phyloP scores from a whole-genome alignment of 2,329 filamentous ascomycete species.

The Pseudogymnoascus sp. region DNA sequence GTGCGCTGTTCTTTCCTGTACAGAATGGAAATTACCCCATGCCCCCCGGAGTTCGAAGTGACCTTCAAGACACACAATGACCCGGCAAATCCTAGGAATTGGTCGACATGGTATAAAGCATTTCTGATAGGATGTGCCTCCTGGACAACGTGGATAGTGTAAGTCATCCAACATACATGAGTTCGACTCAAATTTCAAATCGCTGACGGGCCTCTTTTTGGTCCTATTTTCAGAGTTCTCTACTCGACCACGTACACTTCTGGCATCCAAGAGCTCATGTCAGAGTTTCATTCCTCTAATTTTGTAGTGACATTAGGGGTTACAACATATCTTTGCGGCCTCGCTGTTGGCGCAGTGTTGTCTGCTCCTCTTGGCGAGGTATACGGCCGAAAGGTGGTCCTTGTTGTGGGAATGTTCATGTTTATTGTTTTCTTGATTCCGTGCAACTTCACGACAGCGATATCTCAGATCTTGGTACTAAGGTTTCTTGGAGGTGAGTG shows the following conservation, averaged over 20 bases:
- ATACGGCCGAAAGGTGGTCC: constrained; percentile 60
- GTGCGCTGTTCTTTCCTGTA: neutral
- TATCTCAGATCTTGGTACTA: constrained; percentile 59
- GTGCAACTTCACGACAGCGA: constrained; percentile 57
- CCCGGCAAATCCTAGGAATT: constrained; percentile 57
- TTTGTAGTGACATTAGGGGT: constrained; percentile 65
- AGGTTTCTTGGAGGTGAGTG: constrained; percentile 58
- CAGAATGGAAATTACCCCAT: neutral
- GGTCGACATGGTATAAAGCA: constrained; percentile 44
- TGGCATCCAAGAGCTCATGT: constrained; percentile 58
- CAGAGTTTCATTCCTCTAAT: constrained; percentile 51
- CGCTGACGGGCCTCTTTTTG: constrained; percentile 28
- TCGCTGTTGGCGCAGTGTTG: constrained; percentile 62
- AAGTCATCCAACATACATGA: constrained; percentile 34
- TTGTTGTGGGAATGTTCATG: constrained; percentile 52
- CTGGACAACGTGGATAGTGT: constrained; percentile 30
- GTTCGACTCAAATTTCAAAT: constrained; percentile 35
- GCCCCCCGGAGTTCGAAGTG: constrained; percentile 57
- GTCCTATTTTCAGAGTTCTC: constrained; percentile 39
- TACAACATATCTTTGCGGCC: constrained; percentile 68
- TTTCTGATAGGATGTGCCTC: constrained; percentile 30
- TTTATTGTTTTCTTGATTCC: constrained; percentile 66
- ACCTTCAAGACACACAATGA: constrained; percentile 55
- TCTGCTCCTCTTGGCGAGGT: constrained; percentile 67
- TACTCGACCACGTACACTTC: constrained; percentile 75